Conservation (phyloP, 768 basidiomycete species). For the Amanita pseudoporphyria region DNA sequence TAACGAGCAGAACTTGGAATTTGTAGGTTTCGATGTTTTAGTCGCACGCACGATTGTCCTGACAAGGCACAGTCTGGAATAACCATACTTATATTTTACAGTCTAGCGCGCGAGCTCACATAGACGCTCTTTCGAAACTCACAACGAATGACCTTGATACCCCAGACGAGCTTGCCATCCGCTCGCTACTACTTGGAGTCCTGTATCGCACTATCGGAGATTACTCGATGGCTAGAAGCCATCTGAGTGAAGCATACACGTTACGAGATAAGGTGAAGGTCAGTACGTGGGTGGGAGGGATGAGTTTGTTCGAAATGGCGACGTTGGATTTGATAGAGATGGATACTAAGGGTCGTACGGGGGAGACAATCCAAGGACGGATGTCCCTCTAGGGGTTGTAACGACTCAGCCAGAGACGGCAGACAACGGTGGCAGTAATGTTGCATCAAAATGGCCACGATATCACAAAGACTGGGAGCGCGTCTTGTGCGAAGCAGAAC, state of each 20-base stretch:
- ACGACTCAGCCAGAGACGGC: too few relatives aligned
- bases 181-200: constrained; percentile 60
- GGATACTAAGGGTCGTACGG: too few relatives aligned
- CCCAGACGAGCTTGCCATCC: constrained; percentile 59
- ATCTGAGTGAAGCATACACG: constrained; percentile 42
- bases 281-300: constrained; percentile 59
- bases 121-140: constrained; percentile 40
- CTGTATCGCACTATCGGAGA: constrained; percentile 48
- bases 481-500: constrained; percentile 37
- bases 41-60: background rate
- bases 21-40: constrained; percentile 36
- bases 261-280: constrained; percentile 31
- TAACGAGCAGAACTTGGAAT: constrained; percentile 48
- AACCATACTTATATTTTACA: constrained; percentile 52
- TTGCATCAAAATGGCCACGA: background rate
- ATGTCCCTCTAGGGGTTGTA: too few relatives aligned
- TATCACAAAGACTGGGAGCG: constrained; percentile 35
- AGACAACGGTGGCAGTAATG: too few relatives aligned
- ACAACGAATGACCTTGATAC: constrained; percentile 47
- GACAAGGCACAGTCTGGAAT: constrained; percentile 57
- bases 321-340: constrained; percentile 60
- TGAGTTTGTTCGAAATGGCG: constrained; percentile 61
- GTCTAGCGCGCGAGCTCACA: constrained; percentile 46
- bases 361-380: background rate
- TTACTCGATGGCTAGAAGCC: constrained; percentile 32